Base-by-base conservation (phyloP, 441 rosid genomes). In the Mallotus repandus region DNA sequence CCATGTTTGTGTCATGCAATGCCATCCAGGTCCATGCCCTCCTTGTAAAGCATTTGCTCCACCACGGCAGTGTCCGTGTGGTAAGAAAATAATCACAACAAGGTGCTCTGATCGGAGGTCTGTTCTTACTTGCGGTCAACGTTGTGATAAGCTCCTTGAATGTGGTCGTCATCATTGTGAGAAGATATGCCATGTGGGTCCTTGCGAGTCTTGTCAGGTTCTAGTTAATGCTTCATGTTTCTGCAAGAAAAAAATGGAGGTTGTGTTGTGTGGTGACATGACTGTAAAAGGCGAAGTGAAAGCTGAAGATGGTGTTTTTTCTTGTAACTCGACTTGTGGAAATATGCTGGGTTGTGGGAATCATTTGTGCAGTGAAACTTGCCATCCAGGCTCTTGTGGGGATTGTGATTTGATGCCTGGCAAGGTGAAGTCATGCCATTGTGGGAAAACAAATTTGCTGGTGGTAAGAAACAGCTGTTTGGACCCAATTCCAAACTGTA, bases 1-100 rank as follows among this genome's bases (percentile, higher is more conserved):
- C 74, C 99, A 94, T 83, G 76, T 82, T 75, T 96, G 99, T 82
- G 98, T 94, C 68, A 78, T 96, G 92, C 98, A 91, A 80, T 96
- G 98, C 77, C 99, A 96, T 68, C 99, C 97, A 38, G 99, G 98
- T 59, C 99, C 99, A 32, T 96, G 99, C 83, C 98, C 99, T 81
- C 97, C 99, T 45, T 94, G 97, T 76, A 96, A 91, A 84, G 91
- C 94, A 18, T 96, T 96, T 85, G 96, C 98, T 64, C 98, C 94
- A n/a, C 89, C 97, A 2, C 82, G 86, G 43, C 63, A 78, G 59
- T 96, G 99, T 70, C 98, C 98, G 70, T 96, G 98, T 82, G 97
- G 97, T 73, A 96, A 94, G 84, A 89, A 92, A 81, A 79, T 78
- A 66, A 80, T 90, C 76, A 86, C 97, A 21, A 90, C 92, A n/a